These are phyloP conservation scores for Pleurotus cornucopiae DNA, from an alignment of 768 basidiomycete species.

Conservation along the genomic window DNA sequence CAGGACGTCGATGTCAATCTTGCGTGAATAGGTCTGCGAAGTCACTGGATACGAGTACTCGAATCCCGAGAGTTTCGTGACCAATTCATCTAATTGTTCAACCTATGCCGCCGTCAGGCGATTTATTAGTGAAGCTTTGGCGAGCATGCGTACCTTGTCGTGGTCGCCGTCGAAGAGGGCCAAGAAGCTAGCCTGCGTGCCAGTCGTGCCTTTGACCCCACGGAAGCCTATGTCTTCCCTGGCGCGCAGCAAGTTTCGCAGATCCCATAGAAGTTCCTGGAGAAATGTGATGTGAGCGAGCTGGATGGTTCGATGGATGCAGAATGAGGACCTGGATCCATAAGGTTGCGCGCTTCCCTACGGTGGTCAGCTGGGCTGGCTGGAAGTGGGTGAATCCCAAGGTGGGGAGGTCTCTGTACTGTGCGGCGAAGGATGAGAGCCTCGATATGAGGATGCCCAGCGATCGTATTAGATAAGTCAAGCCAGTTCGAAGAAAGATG, in stretches of 20 bases:
- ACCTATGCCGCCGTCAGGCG: slow-evolving; percentile 43
- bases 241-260: slow-evolving; percentile 87
- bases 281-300: neutral
- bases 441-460: slow-evolving; percentile 90
- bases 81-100: slow-evolving; percentile 80
- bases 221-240: slow-evolving; percentile 93
- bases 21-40: slow-evolving; percentile 97
- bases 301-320: slow-evolving; percentile 7
- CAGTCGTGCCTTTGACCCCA: slow-evolving; percentile 99
- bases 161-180: slow-evolving; percentile 94
- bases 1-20: slow-evolving; percentile 93
- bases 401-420: slow-evolving; percentile 86
- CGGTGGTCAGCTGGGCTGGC: slow-evolving; percentile 96
- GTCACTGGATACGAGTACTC: slow-evolving; percentile 95
- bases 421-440: slow-evolving; percentile 75
- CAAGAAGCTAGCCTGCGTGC: slow-evolving; percentile 95
- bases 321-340: slow-evolving; percentile 77
- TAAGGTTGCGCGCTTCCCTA: slow-evolving; percentile 92
- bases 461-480: slow-evolving; percentile 80
- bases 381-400: slow-evolving; percentile 99
- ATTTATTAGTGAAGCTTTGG: neutral
- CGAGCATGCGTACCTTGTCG: slow-evolving; percentile 54
- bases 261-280: slow-evolving; percentile 92
- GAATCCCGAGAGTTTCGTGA: slow-evolving; percentile 91
- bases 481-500: slow-evolving; percentile 89